These are phyloP conservation scores for Lyophyllum semitale DNA, from an alignment of 768 basidiomycete genomes.

Conservation along the genomic window DNA sequence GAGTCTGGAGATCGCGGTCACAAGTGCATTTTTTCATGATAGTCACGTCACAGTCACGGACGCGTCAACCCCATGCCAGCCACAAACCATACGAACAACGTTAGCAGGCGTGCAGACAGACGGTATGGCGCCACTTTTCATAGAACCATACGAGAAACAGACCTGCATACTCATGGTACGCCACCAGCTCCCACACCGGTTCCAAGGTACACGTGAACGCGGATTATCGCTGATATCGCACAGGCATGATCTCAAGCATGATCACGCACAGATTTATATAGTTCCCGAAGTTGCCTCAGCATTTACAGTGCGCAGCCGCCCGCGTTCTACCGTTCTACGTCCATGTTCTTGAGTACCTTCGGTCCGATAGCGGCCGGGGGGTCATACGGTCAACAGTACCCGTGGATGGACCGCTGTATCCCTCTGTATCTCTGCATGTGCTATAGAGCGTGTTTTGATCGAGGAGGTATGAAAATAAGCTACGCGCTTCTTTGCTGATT, in stretches of 20 bases:
- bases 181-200: background rate
- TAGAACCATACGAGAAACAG: too few species aligned
- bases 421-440: constrained; percentile 8
- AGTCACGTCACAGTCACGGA: constrained; percentile 13
- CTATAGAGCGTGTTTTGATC: constrained; percentile 20
- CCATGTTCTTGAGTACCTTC: background rate
- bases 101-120: too few species aligned
- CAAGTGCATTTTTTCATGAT: constrained; percentile 7
- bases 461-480: constrained; percentile 34
- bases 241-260: background rate
- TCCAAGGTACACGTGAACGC: background rate
- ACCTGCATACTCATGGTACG: background rate
- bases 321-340: background rate
- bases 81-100: too few species aligned
- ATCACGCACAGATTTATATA: background rate
- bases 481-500: constrained; percentile 25
- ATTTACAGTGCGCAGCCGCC: background rate
- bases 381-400: background rate
- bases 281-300: background rate
- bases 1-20: background rate
- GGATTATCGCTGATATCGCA: background rate
- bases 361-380: constrained; percentile 2
- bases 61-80: background rate
- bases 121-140: too few species aligned
- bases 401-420: constrained; percentile 6